Percentiles rank a stretch among this genome's conserved stretches.
Conservation (phyloP, 768 basidiomycete species). For the Mycena leptocephala region DNA sequence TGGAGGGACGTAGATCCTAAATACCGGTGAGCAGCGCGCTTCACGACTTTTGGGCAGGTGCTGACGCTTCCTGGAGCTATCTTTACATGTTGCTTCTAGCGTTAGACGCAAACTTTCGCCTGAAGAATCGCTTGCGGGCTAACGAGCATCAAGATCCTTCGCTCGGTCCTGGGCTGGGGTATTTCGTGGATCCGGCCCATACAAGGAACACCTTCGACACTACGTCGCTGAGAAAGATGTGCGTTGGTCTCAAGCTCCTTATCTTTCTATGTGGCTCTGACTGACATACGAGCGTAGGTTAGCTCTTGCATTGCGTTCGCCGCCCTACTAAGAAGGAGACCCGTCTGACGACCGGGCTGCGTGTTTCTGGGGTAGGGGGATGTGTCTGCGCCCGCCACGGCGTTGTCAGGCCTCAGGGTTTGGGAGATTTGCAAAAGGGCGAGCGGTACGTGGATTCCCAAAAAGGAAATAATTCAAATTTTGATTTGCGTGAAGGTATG, state of each 20-base stretch:
- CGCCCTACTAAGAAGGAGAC: conserved; percentile 35
- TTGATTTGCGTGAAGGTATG: conserved; percentile 29
- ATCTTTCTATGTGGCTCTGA: background rate
- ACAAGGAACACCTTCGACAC: background rate
- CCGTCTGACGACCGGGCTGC: background rate
- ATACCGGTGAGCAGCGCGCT: background rate
- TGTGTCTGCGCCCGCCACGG: background rate
- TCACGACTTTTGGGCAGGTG: background rate
- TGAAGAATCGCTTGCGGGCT: background rate
- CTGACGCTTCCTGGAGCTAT: background rate
- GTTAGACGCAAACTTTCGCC: background rate
- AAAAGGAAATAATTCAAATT: too few species aligned
- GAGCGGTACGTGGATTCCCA: background rate
- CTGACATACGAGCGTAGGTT: conserved; percentile 12
- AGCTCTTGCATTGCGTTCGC: conserved; percentile 34
- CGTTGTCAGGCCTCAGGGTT: too few species aligned
- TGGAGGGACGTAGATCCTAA: conserved; percentile 19
- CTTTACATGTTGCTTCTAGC: background rate
- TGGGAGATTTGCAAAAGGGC: conserved; percentile 20
- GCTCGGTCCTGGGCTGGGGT: background rate
- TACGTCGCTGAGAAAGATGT: background rate
- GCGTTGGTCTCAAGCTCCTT: background rate
- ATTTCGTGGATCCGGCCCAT: background rate
- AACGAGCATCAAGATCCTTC: background rate
- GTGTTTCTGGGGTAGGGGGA: background rate